Conservation (phyloP, 2,329 filamentous ascomycete species). For the Passalora sequoiae region DNA sequence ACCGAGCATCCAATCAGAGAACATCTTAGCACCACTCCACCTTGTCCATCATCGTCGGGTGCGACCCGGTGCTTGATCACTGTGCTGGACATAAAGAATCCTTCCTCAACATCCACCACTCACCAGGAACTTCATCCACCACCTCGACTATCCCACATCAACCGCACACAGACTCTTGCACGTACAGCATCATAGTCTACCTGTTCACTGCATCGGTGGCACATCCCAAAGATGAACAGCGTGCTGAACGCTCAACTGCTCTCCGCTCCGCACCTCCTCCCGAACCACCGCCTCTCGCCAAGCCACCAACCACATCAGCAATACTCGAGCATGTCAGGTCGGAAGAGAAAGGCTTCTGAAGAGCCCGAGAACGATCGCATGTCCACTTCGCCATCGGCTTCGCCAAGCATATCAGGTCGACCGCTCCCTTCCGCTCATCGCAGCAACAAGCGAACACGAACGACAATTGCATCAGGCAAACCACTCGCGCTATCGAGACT, state of each 20-base stretch:
- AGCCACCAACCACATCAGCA: conserved; percentile 33
- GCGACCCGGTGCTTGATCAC: too few species aligned
- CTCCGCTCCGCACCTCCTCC: conserved; percentile 57
- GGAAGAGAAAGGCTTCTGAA: conserved; percentile 86
- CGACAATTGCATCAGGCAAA: conserved; percentile 60
- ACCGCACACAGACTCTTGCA: not conserved
- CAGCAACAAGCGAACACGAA: conserved; percentile 62
- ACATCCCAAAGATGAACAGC: conserved; percentile 51
- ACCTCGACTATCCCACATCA: too few species aligned
- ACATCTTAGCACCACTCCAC: too few species aligned
- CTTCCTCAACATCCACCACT: not conserved
- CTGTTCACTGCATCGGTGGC: not conserved
- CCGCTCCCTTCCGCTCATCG: conserved; percentile 53
- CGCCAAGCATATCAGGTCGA: conserved; percentile 68
- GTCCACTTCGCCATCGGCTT: conserved; percentile 80
- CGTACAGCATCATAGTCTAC: not conserved
- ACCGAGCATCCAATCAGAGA: too few species aligned
- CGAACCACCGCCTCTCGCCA: conserved; percentile 55
- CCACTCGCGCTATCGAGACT: conserved; percentile 67
- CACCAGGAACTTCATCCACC: too few species aligned
- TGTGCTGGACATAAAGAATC: too few species aligned
- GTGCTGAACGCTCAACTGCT: conserved; percentile 46
- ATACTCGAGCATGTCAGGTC: conserved; percentile 40
- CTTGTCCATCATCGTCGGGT: too few species aligned
- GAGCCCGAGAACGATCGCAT: conserved; percentile 68